Percentiles rank a stretch among this genome's conserved stretches.
phyloP scores from a whole-genome alignment of 2,329 filamentous ascomycete genomes.

The Pestalotiopsis fici region DNA sequence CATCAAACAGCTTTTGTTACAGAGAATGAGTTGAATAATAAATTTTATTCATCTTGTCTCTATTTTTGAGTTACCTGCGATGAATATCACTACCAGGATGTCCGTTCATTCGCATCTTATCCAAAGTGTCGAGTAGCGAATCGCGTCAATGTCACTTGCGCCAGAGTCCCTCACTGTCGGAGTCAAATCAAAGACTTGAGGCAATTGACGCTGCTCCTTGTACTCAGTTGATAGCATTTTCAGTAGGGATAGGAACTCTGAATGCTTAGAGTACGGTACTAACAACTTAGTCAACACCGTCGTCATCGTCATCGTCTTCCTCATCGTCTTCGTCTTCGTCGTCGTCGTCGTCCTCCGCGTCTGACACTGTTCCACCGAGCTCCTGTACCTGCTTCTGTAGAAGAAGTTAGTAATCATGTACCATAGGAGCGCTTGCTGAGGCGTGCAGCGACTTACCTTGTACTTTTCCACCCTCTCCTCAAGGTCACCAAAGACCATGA shows the following conservation, averaged over 20 bases:
- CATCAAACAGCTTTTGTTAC: too few relatives aligned
- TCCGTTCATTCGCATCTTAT: too few relatives aligned
- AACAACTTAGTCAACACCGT: conserved; percentile 28
- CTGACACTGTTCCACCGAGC: conserved; percentile 72
- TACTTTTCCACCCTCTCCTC: conserved; percentile 77
- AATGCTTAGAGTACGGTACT: background rate
- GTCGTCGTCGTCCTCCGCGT: conserved; percentile 70
- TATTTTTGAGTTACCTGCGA: too few relatives aligned
- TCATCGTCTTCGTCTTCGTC: conserved; percentile 58
- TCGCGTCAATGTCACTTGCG: too few relatives aligned
- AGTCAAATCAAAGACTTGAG: too few relatives aligned
- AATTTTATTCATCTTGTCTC: too few relatives aligned
- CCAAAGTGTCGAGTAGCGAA: too few relatives aligned
- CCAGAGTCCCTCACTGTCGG: too few relatives aligned
- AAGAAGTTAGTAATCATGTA: conserved; percentile 17
- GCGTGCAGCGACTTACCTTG: conserved; percentile 55
- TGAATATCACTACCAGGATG: too few relatives aligned
- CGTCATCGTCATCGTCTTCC: conserved; percentile 36
- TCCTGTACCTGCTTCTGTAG: conserved; percentile 59
- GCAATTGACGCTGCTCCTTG: background rate
- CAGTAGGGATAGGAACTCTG: background rate
- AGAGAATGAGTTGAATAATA: too few relatives aligned
- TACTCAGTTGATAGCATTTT: background rate
- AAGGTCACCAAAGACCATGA: conserved; percentile 79
- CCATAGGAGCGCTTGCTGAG: background rate